Percentiles rank a stretch among this genome's conserved stretches.
phyloP scores from a whole-genome alignment of 106 monocot species.

The Acorus gramineus region DNA sequence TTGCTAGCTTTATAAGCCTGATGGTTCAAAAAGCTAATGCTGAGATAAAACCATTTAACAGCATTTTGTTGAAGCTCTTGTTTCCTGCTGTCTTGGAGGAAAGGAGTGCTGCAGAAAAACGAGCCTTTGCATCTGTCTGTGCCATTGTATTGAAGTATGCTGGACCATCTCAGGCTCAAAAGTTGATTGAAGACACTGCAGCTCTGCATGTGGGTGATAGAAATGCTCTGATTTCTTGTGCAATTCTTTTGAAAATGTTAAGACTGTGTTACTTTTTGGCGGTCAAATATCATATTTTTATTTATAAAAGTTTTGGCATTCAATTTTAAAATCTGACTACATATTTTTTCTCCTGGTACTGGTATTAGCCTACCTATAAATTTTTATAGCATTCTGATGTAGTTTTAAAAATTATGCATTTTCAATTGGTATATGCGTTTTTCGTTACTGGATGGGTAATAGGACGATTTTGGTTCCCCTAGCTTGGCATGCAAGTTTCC shows the following conservation, averaged over 20 bases:
- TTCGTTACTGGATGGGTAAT: no score
- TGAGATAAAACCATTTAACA: slow-evolving; percentile 64
- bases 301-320: no score
- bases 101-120: slow-evolving; percentile 71
- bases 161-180: slow-evolving; percentile 47
- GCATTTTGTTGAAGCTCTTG: slow-evolving; percentile 45
- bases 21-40: slow-evolving; percentile 66
- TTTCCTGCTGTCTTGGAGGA: slow-evolving; percentile 74
- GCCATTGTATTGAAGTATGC: slow-evolving; percentile 65
- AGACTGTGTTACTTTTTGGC: no score
- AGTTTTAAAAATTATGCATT: no score
- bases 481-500: no score
- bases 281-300: no score
- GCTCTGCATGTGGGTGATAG: slow-evolving; percentile 75
- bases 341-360: no score
- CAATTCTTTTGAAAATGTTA: slow-evolving; percentile 64
- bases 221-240: slow-evolving; percentile 78
- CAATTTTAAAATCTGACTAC: no score
- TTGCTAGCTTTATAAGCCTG: slow-evolving; percentile 80
- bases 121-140: slow-evolving; percentile 79
- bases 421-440: no score
- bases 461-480: no score
- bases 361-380: no score
- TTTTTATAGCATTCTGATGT: no score
- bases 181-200: slow-evolving; percentile 72